Percentiles rank a stretch among this genome's conserved stretches.
phyloP scores from a whole-genome alignment of 2,329 filamentous ascomycete species.

The Alternaria incomplexa region DNA sequence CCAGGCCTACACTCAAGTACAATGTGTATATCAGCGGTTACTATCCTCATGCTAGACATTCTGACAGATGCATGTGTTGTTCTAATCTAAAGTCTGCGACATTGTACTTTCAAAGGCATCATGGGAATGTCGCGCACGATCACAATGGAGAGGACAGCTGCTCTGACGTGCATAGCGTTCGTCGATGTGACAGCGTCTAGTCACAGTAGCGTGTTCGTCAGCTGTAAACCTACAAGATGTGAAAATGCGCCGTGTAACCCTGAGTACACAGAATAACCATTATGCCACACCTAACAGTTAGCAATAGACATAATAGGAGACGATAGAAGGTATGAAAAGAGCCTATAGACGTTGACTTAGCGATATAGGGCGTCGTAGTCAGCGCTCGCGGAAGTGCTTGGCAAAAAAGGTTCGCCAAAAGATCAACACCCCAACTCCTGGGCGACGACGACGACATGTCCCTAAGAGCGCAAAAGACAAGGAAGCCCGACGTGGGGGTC shows the following conservation, averaged over 20 bases:
- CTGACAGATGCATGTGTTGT: not conserved
- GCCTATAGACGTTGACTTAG: not conserved
- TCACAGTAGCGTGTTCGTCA: not conserved
- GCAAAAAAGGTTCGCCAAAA: not conserved
- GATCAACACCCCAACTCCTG: not conserved
- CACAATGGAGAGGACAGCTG: not conserved
- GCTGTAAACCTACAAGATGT: not conserved
- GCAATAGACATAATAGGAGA: not conserved
- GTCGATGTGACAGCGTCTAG: not conserved
- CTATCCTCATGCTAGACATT: too few relatives aligned
- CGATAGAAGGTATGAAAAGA: not conserved
- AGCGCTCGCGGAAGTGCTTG: not conserved
- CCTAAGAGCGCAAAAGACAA: not conserved
- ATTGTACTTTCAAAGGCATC: not conserved
- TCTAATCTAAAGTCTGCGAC: not conserved
- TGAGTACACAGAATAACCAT: not conserved
- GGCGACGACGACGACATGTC: not conserved
- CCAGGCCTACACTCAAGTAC: not conserved
- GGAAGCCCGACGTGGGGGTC: conserved; percentile 20
- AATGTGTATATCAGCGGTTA: not conserved
- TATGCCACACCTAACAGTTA: not conserved
- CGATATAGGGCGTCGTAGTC: not conserved
- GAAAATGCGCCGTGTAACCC: not conserved
- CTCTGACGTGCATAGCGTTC: not conserved
- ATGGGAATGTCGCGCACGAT: not conserved